Evolutionary conservation across 345 rosid species (phyloP).

Genomic region (Punica granatum): DNA sequence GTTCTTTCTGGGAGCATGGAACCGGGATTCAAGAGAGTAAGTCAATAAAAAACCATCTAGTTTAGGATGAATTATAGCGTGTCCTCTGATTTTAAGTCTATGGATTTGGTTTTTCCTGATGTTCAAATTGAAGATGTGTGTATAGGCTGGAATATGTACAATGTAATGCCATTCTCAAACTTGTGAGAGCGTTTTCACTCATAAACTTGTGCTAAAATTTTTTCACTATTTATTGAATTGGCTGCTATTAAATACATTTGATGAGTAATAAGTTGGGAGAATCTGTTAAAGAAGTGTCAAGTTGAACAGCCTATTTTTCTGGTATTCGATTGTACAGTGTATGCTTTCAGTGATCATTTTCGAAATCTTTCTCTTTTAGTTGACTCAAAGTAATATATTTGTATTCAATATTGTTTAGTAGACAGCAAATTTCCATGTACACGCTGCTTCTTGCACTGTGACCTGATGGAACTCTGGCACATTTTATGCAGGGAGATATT

Average conservation of each 20-base stretch:
- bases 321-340: neutral
- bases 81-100: neutral
- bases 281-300: neutral
- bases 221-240: neutral
- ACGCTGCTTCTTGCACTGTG: neutral
- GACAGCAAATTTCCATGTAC: neutral
- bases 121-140: neutral
- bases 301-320: neutral
- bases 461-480: slow-evolving; percentile 5
- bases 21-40: slow-evolving; percentile 95
- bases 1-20: slow-evolving; percentile 99
- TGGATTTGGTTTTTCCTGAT: neutral
- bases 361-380: neutral
- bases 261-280: neutral
- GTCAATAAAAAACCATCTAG: neutral
- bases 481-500: slow-evolving; percentile 73
- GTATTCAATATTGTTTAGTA: neutral
- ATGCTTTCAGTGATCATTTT: too few relatives aligned
- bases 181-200: neutral
- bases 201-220: neutral
- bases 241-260: neutral
- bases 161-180: neutral
- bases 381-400: neutral
- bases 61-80: neutral
- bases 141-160: neutral